A percentile compares a stretch with the other conserved stretches of the same genome.
Evolutionary conservation across 805 yeast species (phyloP).

Genomic region (fission yeast (Schizosaccharomyces pombe)): DNA sequence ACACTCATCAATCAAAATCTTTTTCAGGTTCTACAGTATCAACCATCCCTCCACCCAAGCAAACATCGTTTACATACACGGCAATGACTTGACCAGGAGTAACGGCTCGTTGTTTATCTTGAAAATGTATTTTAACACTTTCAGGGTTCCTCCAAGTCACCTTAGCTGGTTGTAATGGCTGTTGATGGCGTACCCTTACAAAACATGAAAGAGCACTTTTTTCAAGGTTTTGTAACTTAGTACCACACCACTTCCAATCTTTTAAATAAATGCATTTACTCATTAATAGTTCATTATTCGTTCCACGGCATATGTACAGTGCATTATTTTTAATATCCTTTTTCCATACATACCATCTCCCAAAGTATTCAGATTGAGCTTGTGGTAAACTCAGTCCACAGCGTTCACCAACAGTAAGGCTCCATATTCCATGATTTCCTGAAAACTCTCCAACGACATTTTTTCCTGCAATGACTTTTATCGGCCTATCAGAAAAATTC

Average conservation of each 20-base stretch:
- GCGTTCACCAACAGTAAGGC: slow-evolving; percentile 83
- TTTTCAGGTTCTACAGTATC: background rate
- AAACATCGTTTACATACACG: slow-evolving; percentile 33
- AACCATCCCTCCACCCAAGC: slow-evolving; percentile 3
- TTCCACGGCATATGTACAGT: slow-evolving; percentile 54
- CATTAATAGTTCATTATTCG: slow-evolving; percentile 32
- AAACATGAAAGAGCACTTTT: background rate
- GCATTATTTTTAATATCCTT: slow-evolving; percentile 44
- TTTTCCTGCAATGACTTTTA: slow-evolving; percentile 47
- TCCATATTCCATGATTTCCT: slow-evolving; percentile 48
- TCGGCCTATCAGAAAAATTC: slow-evolving; percentile 31
- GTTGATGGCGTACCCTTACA: background rate
- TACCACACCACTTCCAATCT: slow-evolving; percentile 19
- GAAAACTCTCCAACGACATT: slow-evolving; percentile 54
- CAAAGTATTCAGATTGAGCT: slow-evolving; percentile 44
- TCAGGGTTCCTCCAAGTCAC: background rate
- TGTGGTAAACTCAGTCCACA: slow-evolving; percentile 71
- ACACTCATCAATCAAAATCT: too few relatives aligned
- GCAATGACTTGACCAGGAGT: slow-evolving; percentile 80
- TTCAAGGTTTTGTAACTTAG: background rate
- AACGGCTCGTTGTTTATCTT: slow-evolving; percentile 37
- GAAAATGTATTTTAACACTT: slow-evolving; percentile 14
- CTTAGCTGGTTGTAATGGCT: background rate
- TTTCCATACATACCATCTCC: slow-evolving; percentile 69
- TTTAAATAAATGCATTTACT: slow-evolving; percentile 21